A percentile compares a stretch with the other conserved stretches of the same genome.
phyloP scores from a whole-genome alignment of 148 eudicot species.

The Spergularia marina region DNA sequence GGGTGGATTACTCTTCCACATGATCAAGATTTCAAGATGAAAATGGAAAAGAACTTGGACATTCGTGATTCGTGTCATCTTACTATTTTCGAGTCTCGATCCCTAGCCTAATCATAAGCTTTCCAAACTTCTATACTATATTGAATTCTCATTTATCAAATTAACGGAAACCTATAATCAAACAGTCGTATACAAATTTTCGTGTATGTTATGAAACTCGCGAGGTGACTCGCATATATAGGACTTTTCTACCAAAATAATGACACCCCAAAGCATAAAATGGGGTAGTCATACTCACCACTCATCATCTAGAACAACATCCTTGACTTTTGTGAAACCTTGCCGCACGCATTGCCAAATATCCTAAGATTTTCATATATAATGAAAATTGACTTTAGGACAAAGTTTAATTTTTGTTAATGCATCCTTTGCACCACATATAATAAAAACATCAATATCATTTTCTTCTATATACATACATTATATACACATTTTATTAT shows the following conservation, averaged over 20 bases:
- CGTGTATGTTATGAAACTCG: background rate
- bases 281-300: constrained; percentile 11
- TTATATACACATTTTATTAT: constrained; percentile 11
- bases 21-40: too few species aligned
- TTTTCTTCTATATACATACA: constrained; percentile 9
- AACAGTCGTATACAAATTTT: background rate
- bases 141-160: background rate
- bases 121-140: too few species aligned
- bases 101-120: too few species aligned
- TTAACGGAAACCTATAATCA: too few species aligned
- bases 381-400: constrained; percentile 9
- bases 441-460: constrained; percentile 3
- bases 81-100: too few species aligned
- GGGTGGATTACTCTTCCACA: too few species aligned
- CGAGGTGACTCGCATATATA: background rate
- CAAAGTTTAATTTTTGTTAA: constrained; percentile 17
- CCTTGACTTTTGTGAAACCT: constrained; percentile 21
- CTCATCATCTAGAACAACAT: constrained; percentile 30
- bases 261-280: background rate
- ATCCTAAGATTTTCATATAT: constrained; percentile 15
- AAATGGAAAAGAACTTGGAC: too few species aligned
- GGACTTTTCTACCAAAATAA: background rate
- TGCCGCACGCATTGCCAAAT: constrained; percentile 29
- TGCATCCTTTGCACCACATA: background rate
- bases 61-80: too few species aligned